Evolutionary conservation across 345 rosid genomes (phyloP), one percentile per base, ranked within the genome.

Genomic region (Hypericum perforatum): DNA sequence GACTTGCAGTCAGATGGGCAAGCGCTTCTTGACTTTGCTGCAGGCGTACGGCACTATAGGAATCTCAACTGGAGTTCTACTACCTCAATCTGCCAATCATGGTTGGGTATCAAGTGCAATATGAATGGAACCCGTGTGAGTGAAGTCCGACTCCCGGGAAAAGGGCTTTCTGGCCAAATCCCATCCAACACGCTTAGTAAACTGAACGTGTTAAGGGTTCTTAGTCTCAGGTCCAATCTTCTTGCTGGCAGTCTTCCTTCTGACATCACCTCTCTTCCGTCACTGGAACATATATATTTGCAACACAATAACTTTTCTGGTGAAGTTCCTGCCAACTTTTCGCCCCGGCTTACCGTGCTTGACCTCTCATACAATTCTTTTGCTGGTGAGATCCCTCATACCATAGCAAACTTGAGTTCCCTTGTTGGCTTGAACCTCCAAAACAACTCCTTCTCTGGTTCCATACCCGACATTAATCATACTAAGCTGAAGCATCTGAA

Each of bases 61-160:
- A 46, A 46, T 8, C 50, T 46, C 29, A 46, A 46, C 50, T 46
- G 50, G 50, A 46, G 14, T 8, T 7, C 50, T 32, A 13, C 50
- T 32, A 12, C 16, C 15, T 32, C 50, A 8, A 32, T 46, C 3
- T 46, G 50, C 50, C 8, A 16, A 16, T n/a, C 50, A 3, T 46
- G 50, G 50, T 16, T 46, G 29, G 50, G 50, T 6, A 32, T 46
- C 32, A n/a, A 16, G 10, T 46, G 50, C 50, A 13, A 46, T 32
- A 16, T 4, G 29, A 46, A 13, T 10, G 9, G 10, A 6, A 14
- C 50, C 50, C 50, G 50, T 9, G 29, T 46, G 29, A 10, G 15
- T 32, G 50, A 16, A 16, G 22, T 46, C 22, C 50, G 50, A 12
- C 50, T 46, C 50, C 50, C 50, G 15, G 50, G 32, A 6, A 32